Evolutionary conservation across 768 basidiomycete species (phyloP), one percentile per base, ranked within the genome.

Genomic region (Suillus hirtellus): DNA sequence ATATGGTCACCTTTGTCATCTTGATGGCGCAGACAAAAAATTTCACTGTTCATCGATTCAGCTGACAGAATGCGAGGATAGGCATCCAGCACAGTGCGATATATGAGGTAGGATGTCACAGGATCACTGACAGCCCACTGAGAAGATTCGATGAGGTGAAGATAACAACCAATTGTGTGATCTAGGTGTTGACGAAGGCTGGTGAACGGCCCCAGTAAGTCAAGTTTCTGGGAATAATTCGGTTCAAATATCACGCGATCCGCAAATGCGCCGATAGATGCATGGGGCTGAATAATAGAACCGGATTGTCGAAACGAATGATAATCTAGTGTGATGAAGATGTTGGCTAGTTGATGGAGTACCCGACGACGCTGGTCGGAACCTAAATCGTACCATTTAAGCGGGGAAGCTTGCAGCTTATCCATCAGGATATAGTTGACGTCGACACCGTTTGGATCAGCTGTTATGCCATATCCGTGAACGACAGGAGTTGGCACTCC

Each of bases 1-100:
- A 71, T 65, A 42, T 77, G 71, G 64, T 69, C 73, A 9, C 70
- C 73, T 40, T 66, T 70, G 17, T 69, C 64, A 37, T 73, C 65
- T 44, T 60, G 62, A 43, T 73, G 72, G 63, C 67, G 70, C 52
- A 74, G 61, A 53, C 61, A 71, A 58, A 67, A 70, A 7, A n/a
- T n/a, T 10, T 54, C 53, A 35, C 12, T n/a, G 34, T 40, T 34
- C 14, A 31, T 15, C 14, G 38, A 21, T 2, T 42, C 42, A 17
- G 42, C 17, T 8, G 42, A 2, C 15, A 42, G 15, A 17, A 37
- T 37, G 14, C 35, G 38, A 43, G 24, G 35, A n/a, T 47, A n/a
- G 24, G 42, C 14, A 60, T 67, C 66, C 19, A 65, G 58, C 8
- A 67, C 44, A 40, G 44, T 59, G 42, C 42, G 58, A 42, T 67